Evolutionary conservation across 371 early-diverging fungal genomes (phyloP), one percentile per base, ranked within the genome.

Genomic region (Circinella minor): DNA sequence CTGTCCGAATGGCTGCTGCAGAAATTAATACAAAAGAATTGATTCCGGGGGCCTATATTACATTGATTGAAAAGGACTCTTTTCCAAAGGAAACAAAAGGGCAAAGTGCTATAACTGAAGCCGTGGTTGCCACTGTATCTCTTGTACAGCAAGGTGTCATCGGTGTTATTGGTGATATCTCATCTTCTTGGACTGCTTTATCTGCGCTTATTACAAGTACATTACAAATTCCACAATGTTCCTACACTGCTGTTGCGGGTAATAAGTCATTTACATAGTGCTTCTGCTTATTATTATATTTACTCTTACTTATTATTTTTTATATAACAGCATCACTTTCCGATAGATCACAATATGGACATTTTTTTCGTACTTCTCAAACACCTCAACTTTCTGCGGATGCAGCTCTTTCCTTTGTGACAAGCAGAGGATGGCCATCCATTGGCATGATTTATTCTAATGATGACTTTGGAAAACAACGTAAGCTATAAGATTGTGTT

Each of bases 211-310:
- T 88, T 77, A 86, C 88, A 15, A 86, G 86, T 54, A 81, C 85
- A 8, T 74, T 86, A n/a, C 77, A 84, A 13, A 88, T 86, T 15
- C 87, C 87, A 14, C 88, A 88, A 60, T 88, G 88, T 43, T 88
- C 88, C 1, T 88, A 80, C 64, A 84, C 88, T 10, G 87, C 88
- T 8, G 78, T 86, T 36, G 85, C 87, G 38, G 57, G 57, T 57
- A 34, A 57, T 10, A 27, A 54, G 11, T 11, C 0, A 3, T 9
- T 11, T 9, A 43, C 43, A 43, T 9, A 43, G 11, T 6, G 11
- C 11, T 6, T 43, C 6, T 43, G 1, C 43, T 11, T 43, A 6
- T 43, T 43, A 11, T 43, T 43, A 9, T 43, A 11, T 43, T 9
- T 43, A 43, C 43, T 43, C 3, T 1, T 11, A 43, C 43, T 11